phyloP scores from a whole-genome alignment of 2,329 filamentous ascomycete genomes.

The Curvularia sp. region DNA sequence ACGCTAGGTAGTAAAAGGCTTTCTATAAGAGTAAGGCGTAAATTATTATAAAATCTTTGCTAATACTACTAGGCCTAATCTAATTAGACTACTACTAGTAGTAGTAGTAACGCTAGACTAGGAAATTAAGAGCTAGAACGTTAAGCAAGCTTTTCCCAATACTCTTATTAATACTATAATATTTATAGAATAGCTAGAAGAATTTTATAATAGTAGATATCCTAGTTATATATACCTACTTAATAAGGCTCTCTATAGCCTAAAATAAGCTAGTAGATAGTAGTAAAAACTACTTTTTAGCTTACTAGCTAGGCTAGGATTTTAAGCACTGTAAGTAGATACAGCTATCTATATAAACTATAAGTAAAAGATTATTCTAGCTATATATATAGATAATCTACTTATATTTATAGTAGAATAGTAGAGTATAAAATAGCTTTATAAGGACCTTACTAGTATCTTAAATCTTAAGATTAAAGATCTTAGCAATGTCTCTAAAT shows the following conservation, averaged over 20 bases:
- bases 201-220: not conserved
- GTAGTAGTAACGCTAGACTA: not conserved
- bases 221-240: not conserved
- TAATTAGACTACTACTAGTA: not conserved
- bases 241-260: not conserved
- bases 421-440: too few species aligned
- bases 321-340: too few species aligned
- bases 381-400: too few species aligned
- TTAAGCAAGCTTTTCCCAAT: constrained; percentile 3
- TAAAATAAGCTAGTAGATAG: not conserved
- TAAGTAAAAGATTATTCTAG: too few species aligned
- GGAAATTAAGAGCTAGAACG: not conserved
- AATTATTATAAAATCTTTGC: not conserved
- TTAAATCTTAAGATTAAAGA: too few species aligned
- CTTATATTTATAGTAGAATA: too few species aligned
- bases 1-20: not conserved
- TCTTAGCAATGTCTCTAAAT: too few species aligned
- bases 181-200: not conserved
- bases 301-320: too few species aligned
- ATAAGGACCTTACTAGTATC: too few species aligned
- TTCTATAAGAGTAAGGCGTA: not conserved
- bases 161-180: not conserved
- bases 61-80: not conserved
- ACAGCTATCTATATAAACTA: constrained; percentile 2
- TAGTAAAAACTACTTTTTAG: too few species aligned